Percentiles rank a stretch among this genome's conserved stretches.
Evolutionary conservation across 805 yeast species (phyloP).

Genomic region (Saccharomycodes ludwigii): DNA sequence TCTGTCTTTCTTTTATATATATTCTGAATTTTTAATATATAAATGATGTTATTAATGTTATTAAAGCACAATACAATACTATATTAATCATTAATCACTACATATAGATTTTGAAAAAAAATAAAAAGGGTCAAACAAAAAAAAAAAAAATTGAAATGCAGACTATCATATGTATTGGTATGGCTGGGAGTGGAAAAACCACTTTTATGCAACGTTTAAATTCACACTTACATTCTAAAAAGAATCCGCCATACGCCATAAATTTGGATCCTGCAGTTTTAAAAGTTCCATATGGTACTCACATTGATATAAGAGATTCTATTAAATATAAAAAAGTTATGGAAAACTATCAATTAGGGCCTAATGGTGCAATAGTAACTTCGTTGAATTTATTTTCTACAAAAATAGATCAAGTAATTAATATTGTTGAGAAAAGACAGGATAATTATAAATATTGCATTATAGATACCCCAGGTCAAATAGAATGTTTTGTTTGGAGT

Average conservation of each 20-base stretch:
- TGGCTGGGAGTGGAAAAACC: constrained; percentile 88
- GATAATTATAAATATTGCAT: constrained; percentile 53
- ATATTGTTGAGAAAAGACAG: constrained; percentile 65
- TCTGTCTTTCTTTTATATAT: neutral
- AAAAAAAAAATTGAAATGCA: constrained; percentile 12
- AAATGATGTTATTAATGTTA: neutral
- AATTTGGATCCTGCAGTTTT: constrained; percentile 95
- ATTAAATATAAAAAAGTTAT: constrained; percentile 91
- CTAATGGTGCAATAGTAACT: constrained; percentile 97
- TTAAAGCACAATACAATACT: neutral
- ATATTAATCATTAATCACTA: neutral
- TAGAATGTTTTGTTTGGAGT: constrained; percentile 96
- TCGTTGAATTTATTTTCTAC: constrained; percentile 86
- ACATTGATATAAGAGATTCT: constrained; percentile 92
- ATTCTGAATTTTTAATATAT: neutral
- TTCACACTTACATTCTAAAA: constrained; percentile 67
- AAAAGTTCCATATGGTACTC: constrained; percentile 86
- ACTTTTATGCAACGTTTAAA: constrained; percentile 93
- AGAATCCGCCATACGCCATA: constrained; percentile 76
- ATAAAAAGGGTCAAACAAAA: neutral
- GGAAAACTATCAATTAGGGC: constrained; percentile 92
- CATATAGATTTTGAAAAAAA: neutral
- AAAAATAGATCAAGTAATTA: constrained; percentile 89
- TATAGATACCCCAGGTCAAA: constrained; percentile 97
- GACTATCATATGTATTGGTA: constrained; percentile 43